Conservation (phyloP, 78 protist species). For the Cavenderia fasciculata region DNA sequence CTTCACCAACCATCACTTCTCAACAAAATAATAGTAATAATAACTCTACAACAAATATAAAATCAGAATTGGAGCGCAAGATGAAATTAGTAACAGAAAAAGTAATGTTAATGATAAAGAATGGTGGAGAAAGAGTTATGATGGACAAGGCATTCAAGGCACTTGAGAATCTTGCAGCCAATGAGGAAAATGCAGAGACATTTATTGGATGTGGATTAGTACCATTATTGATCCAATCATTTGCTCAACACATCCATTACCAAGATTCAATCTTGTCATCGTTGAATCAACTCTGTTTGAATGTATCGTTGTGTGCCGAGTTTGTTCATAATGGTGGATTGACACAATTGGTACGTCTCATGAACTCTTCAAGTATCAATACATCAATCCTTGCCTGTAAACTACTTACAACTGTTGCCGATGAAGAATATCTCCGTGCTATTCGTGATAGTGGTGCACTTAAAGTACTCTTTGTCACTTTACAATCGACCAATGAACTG, state of each 20-base stretch:
- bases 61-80: slow-evolving; percentile 33
- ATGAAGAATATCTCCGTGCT: slow-evolving; percentile 33
- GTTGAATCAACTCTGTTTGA: slow-evolving; percentile 12
- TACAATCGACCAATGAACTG: slow-evolving; percentile 6
- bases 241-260: neutral
- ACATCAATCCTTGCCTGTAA: slow-evolving; percentile 4
- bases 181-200: slow-evolving; percentile 12
- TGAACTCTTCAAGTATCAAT: neutral
- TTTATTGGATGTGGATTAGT: slow-evolving; percentile 19
- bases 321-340: slow-evolving; percentile 30
- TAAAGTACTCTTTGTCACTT: neutral
- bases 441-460: slow-evolving; percentile 24
- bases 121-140: neutral
- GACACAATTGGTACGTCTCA: neutral
- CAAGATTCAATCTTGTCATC: slow-evolving; percentile 16
- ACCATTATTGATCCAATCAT: neutral
- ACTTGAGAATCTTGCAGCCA: slow-evolving; percentile 30
- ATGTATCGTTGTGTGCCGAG: slow-evolving; percentile 35
- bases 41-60: too few species aligned
- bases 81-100: slow-evolving; percentile 54
- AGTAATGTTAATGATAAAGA: slow-evolving; percentile 29
- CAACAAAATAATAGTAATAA: neutral
- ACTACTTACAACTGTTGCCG: slow-evolving; percentile 39
- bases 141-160: slow-evolving; percentile 32
- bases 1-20: neutral